Percentiles rank a stretch among this genome's conserved stretches.
phyloP scores from a whole-genome alignment of 2,329 filamentous ascomycete genomes.

The Diaporthe longicolla region DNA sequence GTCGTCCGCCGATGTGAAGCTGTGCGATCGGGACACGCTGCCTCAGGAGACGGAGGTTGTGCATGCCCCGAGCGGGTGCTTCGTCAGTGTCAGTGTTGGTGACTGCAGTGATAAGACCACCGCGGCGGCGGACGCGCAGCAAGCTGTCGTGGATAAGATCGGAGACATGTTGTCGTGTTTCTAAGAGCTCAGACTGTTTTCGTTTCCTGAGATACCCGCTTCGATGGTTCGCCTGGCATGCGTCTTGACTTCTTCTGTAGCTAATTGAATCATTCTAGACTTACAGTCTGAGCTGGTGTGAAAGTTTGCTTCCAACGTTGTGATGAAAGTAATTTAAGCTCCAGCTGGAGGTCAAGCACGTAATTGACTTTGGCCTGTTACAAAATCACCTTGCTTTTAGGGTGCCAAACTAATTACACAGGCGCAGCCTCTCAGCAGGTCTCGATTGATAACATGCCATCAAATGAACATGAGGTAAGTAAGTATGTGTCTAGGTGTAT shows the following conservation, averaged over 20 bases:
- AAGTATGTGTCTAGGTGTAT: no score
- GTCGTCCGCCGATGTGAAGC: conserved; percentile 67
- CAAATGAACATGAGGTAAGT: background rate
- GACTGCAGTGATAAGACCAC: conserved; percentile 73
- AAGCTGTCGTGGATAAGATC: conserved; percentile 65
- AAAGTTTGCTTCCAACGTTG: background rate
- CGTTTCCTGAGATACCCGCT: background rate
- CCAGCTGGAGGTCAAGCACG: background rate
- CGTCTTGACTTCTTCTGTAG: background rate
- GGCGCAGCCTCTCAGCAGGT: background rate
- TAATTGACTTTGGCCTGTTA: background rate
- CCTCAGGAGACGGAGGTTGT: conserved; percentile 72
- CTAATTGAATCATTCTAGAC: background rate
- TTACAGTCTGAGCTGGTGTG: background rate
- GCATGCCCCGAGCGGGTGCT: conserved; percentile 65
- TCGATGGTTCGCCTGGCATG: background rate
- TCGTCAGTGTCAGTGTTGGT: conserved; percentile 74
- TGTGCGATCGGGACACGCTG: conserved; percentile 68
- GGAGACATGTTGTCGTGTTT: conserved; percentile 44
- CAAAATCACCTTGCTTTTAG: background rate
- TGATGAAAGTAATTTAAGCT: background rate
- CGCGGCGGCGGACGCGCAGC: conserved; percentile 65
- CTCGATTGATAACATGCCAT: background rate
- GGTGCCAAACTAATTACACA: background rate
- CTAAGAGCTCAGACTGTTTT: background rate